phyloP scores from a whole-genome alignment of 2,329 filamentous ascomycete genomes.

The Fusarium subtropicale region DNA sequence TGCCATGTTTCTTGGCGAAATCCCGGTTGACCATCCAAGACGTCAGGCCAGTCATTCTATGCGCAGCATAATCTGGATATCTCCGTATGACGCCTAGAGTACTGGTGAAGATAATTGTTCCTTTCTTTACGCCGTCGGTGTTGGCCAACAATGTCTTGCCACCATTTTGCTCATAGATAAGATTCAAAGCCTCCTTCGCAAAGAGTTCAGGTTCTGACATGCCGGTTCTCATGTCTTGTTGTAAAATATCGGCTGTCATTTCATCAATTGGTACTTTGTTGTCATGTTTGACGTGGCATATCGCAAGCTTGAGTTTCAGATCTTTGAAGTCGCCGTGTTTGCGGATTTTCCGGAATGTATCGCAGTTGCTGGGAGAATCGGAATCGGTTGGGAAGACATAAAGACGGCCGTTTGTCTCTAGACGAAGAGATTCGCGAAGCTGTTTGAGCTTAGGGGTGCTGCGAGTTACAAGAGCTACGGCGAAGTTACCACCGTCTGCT shows the following conservation, averaged over 20 bases:
- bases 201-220: slow-evolving; percentile 68
- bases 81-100: slow-evolving; percentile 65
- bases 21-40: slow-evolving; percentile 67
- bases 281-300: slow-evolving; percentile 68
- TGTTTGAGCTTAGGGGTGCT: slow-evolving; percentile 32
- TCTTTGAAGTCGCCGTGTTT: slow-evolving; percentile 59
- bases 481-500: slow-evolving; percentile 28
- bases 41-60: slow-evolving; percentile 64
- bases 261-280: slow-evolving; percentile 66
- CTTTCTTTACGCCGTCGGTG: slow-evolving; percentile 62
- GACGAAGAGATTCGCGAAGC: slow-evolving; percentile 56
- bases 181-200: slow-evolving; percentile 62
- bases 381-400: slow-evolving; percentile 33
- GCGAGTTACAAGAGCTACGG: slow-evolving; percentile 36
- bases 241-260: too few species aligned
- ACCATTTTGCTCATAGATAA: slow-evolving; percentile 65
- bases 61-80: slow-evolving; percentile 65
- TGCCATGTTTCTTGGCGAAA: slow-evolving; percentile 66
- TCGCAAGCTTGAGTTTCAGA: slow-evolving; percentile 63
- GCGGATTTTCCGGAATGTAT: slow-evolving; percentile 54
- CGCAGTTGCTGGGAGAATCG: slow-evolving; percentile 13
- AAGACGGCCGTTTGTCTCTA: slow-evolving; percentile 55
- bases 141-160: slow-evolving; percentile 57
- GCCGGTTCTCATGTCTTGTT: too few species aligned
- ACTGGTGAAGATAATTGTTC: slow-evolving; percentile 68